phyloP scores from a whole-genome alignment of 2,329 filamentous ascomycete species.

The Exophiala lecanii-corni region DNA sequence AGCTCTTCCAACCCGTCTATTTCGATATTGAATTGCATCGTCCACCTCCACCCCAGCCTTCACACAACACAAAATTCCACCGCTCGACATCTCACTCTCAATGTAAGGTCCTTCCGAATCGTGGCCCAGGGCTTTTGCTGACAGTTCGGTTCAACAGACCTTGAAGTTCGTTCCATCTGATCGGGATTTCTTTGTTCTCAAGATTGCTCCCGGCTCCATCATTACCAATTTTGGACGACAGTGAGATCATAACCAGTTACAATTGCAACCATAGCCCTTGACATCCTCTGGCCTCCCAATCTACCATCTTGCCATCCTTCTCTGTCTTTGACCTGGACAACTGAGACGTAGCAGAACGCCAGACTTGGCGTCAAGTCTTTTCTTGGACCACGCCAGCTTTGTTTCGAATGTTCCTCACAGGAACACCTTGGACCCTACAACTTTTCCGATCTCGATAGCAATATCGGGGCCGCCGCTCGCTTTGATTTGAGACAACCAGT shows the following conservation, averaged over 20 bases:
- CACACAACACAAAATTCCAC: too few species aligned
- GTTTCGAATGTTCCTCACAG: constrained; percentile 18
- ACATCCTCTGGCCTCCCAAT: too few species aligned
- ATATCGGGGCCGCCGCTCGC: constrained; percentile 36
- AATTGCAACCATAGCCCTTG: not conserved
- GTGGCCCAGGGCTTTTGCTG: not conserved
- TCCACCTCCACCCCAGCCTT: not conserved
- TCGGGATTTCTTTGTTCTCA: constrained; percentile 31
- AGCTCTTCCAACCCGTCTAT: constrained; percentile 2
- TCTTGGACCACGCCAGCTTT: not conserved
- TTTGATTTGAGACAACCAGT: constrained; percentile 39
- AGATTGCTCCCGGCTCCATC: constrained; percentile 31
- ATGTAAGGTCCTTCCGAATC: too few species aligned
- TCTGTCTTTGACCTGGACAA: too few species aligned
- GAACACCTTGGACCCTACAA: constrained; percentile 7
- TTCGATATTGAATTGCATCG: not conserved
- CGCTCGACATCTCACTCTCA: not conserved
- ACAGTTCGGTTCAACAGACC: constrained; percentile 35
- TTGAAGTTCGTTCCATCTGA: constrained; percentile 34
- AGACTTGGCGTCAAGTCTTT: not conserved
- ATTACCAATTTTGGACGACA: constrained; percentile 22
- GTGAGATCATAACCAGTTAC: constrained; percentile 6
- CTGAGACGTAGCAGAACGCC: too few species aligned
- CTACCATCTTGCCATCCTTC: not conserved
- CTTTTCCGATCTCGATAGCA: constrained; percentile 19